Percentiles rank a stretch among this genome's conserved stretches.
These are phyloP conservation scores for Thalassia testudinum DNA, from an alignment of 116 monocot genomes.

Conservation along the genomic window DNA sequence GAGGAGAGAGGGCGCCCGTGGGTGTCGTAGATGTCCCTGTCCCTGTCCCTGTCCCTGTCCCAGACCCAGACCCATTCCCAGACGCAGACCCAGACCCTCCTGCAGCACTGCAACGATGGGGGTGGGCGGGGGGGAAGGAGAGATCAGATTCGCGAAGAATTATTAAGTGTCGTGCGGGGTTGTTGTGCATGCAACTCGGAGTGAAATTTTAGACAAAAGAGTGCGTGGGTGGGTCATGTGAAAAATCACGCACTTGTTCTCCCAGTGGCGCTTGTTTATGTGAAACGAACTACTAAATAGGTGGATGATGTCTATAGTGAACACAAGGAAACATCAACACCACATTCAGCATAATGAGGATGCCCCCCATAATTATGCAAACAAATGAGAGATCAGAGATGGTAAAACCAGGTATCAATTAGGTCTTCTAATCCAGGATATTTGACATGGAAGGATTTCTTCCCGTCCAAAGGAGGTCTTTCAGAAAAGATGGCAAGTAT, in stretches of 20 bases:
- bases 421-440: too few relatives aligned
- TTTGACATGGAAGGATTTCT: too few relatives aligned
- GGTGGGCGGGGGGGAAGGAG: background rate
- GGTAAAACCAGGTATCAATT: too few relatives aligned
- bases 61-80: background rate
- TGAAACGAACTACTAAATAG: too few relatives aligned
- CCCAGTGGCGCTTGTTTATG: background rate
- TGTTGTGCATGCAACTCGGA: background rate
- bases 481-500: too few relatives aligned
- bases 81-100: slow-evolving; percentile 1
- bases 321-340: too few relatives aligned
- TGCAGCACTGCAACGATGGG: slow-evolving; percentile 26
- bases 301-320: too few relatives aligned
- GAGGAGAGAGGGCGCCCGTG: background rate
- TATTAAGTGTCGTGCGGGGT: background rate
- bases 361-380: too few relatives aligned
- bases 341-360: too few relatives aligned
- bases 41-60: background rate
- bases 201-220: background rate
- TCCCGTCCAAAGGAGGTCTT: too few relatives aligned
- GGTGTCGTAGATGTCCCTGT: slow-evolving; percentile 2
- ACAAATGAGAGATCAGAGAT: too few relatives aligned
- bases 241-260: background rate
- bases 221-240: background rate
- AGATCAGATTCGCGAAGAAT: background rate